Base-by-base conservation (phyloP, 139 green algal species). In the Mesostigma viride region DNA sequence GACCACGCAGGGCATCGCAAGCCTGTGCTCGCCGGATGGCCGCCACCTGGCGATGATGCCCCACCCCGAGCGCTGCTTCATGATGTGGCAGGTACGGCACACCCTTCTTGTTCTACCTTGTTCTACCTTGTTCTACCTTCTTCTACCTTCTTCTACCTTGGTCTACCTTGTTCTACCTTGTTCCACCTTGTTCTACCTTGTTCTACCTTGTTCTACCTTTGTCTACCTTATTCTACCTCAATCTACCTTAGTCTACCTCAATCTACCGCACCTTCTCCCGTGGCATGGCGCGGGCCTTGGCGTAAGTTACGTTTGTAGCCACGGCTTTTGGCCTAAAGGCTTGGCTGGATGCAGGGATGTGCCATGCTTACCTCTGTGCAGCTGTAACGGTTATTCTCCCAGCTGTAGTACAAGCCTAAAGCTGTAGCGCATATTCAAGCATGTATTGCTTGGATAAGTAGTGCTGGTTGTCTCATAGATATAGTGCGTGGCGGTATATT, bases 1-100 rank as follows among this genome's bases (percentile, higher is more conserved):
- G n/a, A n/a, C n/a, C n/a, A n/a, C n/a, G n/a, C 40, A 51, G 24
- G 93, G 94, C 67, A 96, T 99, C 60, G 94, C 93, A 20, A 91
- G 81, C 0, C 76, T 99, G 40, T 95, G 84, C 75, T 95, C 84
- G 0, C 73, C 83, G 1, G 71, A 96, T 73, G 93, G 93, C 2
- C 87, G 93, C 27, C 93, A 99, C 82, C 79, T 99, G 65, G 93
- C 93, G 17, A 93, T 99, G 84, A 99, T 99, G 93, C 93, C 93
- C 0, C 93, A 99, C 78, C 93, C 93, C 0, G 93, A 99, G 83
- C 81, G 93, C 48, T 81, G 86, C 78, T 97, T 93, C 83, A 69
- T 97, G 3, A 85, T 79, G 22, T 98, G 92, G 92, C 92, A 97
- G 82, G 67, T 94, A 53, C 14, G n/a, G 65, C 90, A 14, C 40